Percentiles rank a stretch among this genome's conserved stretches.
Evolutionary conservation across 306 rosid species (phyloP).

Genomic region (Pterocarpus macrocarpus): DNA sequence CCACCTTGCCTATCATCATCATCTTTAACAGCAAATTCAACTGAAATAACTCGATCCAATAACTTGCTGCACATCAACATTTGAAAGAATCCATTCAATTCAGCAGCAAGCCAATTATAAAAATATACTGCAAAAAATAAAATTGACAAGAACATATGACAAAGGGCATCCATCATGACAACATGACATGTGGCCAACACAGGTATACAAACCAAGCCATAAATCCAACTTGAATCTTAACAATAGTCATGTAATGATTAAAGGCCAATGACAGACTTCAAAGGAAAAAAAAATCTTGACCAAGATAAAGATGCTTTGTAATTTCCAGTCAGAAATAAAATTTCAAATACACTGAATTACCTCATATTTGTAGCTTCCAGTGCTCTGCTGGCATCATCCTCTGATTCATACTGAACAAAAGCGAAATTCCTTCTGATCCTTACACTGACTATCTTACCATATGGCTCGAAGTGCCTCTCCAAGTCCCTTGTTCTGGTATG

Average conservation of each 20-base stretch:
- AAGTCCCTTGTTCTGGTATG: constrained; percentile 92
- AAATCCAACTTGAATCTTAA: constrained; percentile 2
- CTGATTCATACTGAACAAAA: constrained; percentile 92
- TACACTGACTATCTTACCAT: constrained; percentile 91
- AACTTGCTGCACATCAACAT: constrained; percentile 75
- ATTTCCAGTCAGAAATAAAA: constrained; percentile 15
- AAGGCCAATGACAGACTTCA: constrained; percentile 1
- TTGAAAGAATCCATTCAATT: constrained; percentile 33
- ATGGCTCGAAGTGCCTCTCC: constrained; percentile 97
- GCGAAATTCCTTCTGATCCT: constrained; percentile 97
- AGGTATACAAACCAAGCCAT: constrained; percentile 12
- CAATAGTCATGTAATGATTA: constrained; percentile 1
- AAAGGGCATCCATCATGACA: constrained; percentile 15
- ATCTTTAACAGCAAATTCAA: constrained; percentile 89
- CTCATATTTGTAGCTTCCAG: constrained; percentile 93
- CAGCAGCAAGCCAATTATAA: constrained; percentile 9
- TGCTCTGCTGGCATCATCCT: constrained; percentile 95
- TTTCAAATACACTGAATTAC: constrained; percentile 50
- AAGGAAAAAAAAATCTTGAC: constrained; percentile 11
- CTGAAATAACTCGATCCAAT: constrained; percentile 94
- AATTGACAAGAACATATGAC: neutral
- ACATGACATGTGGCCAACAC: neutral
- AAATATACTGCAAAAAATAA: constrained; percentile 9
- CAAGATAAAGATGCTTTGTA: neutral
- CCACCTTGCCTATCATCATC: constrained; percentile 87